Base-by-base conservation (phyloP, 495 filamentous ascomycete genomes). In the Bacidia rubella region DNA sequence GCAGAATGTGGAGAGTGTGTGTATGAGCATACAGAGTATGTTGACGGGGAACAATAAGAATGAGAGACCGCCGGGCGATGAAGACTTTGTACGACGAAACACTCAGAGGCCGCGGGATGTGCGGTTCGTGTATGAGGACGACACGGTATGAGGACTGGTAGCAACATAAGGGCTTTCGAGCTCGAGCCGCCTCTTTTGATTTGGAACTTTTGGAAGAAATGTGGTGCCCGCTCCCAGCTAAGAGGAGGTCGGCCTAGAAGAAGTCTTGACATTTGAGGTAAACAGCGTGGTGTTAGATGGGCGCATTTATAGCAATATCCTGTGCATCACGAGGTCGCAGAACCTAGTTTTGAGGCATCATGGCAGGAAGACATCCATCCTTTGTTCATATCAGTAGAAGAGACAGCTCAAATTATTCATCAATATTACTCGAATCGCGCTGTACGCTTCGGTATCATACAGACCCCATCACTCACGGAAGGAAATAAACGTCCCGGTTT, bases 11-110 rank as follows among this genome's bases (percentile, higher is more conserved):
- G 90, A 98, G 72, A 93, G 85, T 59, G 80, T 98, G 42, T 95
- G 88, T 73, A 92, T 98, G 80, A 95, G 88, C 65, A 79, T 98
- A 43, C 92, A 98, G 69, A 95, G 87, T 68, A 98, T 98, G 92
- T 66, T 98, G 60, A 95, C 92, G 0, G 85, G 89, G 5, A 98
- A 98, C 64, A 83, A 74, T 21, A 92, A 86, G 68, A 85, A 92
- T 57, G 90, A 88, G 64, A 74, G 88, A 15, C 89, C 89, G 4
- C 82, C 82, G 0, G 89, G 88, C 10, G 86, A 95, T 66, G 82
- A 81, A 55, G 81, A 90, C 3, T 95, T 95, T 61, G 86, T 94
- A 15, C 74, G 78, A 39, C 75, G 74, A 45, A 94, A 95, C 61
- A 77, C 78, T 20, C 74, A 79, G 47, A 70, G 89, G 35, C 89